phyloP scores from a whole-genome alignment of 441 rosid species.

The Brassica hybrid region DNA sequence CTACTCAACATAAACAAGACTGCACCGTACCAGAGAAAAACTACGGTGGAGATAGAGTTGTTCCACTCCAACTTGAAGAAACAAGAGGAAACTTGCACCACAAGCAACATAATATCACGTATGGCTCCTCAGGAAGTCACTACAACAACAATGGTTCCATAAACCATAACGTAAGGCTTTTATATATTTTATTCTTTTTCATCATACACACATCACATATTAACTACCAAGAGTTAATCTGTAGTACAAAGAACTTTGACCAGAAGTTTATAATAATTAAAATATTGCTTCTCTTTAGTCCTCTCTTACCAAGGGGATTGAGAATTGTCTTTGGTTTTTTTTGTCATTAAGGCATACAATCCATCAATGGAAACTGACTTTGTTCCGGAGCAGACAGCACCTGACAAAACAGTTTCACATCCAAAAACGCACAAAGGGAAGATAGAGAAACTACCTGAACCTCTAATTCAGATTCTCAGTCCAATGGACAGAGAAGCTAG shows the following conservation, averaged over 20 bases:
- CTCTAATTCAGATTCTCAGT: constrained; percentile 58
- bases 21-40: constrained; percentile 48
- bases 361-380: constrained; percentile 69
- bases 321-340: constrained; percentile 36
- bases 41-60: constrained; percentile 66
- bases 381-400: constrained; percentile 64
- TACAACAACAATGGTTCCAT: constrained; percentile 49
- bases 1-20: constrained; percentile 47
- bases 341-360: constrained; percentile 54
- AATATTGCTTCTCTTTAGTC: constrained; percentile 30
- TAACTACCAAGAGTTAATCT: not conserved
- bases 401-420: constrained; percentile 51
- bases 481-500: constrained; percentile 92
- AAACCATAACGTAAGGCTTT: constrained; percentile 41
- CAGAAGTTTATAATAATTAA: not conserved
- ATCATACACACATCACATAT: not conserved
- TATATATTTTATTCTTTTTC: constrained; percentile 2
- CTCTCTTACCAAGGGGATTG: constrained; percentile 34
- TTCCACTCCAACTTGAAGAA: constrained; percentile 63
- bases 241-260: not conserved
- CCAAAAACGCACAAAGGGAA: constrained; percentile 54
- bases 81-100: constrained; percentile 50
- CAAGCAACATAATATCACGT: constrained; percentile 49
- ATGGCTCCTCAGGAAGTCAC: constrained; percentile 56
- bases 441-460: constrained; percentile 56